Evolutionary conservation across 345 rosid genomes (phyloP), one percentile per base, ranked within the genome.

Genomic region (Fremontodendron californicum): DNA sequence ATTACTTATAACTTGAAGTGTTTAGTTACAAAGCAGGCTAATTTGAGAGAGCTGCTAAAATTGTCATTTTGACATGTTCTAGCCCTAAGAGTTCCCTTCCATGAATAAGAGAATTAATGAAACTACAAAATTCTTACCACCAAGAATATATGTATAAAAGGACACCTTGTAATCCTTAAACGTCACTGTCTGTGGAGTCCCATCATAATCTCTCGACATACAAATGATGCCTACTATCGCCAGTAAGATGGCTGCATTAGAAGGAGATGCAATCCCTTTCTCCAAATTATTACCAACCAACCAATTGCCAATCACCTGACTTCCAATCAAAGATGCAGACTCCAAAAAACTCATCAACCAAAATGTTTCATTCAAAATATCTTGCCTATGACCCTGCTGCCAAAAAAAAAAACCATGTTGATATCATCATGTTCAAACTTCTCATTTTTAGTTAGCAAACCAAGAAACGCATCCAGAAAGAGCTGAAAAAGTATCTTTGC

Each of bases 301-400:
- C 97, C 92, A 91, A 84, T 93, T 96, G 9, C 87, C 81, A 57
- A 93, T 89, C 74, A 86, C 86, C 85, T 93, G 98, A 83, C 93
- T 87, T 82, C 92, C 93, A 68, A 92, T 83, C 39, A 89, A 87
- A 61, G 93, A 82, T 48, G 84, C 94, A 16, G 97, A 90, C 86
- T 93, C 98, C 9, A 92, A 83, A 74, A 92, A 90, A 57, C 88
- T 89, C 98, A 96, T 93, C 67, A 92, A 80, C 99, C 98, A 92
- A 77, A 93, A 96, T n/a, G 90, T 92, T 67, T 92, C 96, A 62
- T 80, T 90, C 84, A 93, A 83, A 71, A 83, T 78, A 69, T 92
- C 96, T 80, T 89, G 92, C 71, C 95, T 79, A 77, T 89, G 92
- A 74, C 96, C 96, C 88, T 85, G 92, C 98, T 94, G 90, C 81